Conservation (phyloP, 139 green algal genomes). For the Prasinococcaceae sp. region DNA sequence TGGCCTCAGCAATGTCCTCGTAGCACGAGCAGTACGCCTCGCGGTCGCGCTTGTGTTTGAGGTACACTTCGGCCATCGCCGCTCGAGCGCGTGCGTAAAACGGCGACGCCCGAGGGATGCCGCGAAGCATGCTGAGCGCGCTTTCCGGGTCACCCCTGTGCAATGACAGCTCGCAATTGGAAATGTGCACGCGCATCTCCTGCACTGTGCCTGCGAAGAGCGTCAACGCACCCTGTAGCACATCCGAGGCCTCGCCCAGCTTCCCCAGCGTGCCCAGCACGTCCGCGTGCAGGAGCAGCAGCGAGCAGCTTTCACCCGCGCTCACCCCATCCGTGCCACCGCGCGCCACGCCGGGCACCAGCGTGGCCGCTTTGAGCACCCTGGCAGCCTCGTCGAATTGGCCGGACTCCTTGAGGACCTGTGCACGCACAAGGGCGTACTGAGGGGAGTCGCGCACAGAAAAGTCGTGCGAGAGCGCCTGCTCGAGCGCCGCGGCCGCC, state of each 20-base stretch:
- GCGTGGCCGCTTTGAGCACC: constrained; percentile 46
- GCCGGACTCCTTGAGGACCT: constrained; percentile 32
- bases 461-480: constrained; percentile 25
- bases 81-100: constrained; percentile 41
- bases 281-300: constrained; percentile 35
- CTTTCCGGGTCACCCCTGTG: constrained; percentile 35
- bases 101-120: constrained; percentile 22
- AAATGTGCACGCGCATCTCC: constrained; percentile 45
- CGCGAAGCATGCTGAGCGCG: constrained; percentile 37
- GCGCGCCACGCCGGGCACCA: constrained; percentile 31
- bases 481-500: constrained; percentile 36
- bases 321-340: too few relatives aligned
- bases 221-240: constrained; percentile 25
- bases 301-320: too few relatives aligned
- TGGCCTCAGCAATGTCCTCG: constrained; percentile 37
- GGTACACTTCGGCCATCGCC: constrained; percentile 53
- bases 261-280: constrained; percentile 24
- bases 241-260: constrained; percentile 47
- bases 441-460: constrained; percentile 39
- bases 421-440: constrained; percentile 40
- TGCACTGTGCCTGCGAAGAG: constrained; percentile 39
- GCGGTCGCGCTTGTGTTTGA: constrained; percentile 45
- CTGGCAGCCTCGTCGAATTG: constrained; percentile 33
- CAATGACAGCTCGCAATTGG: constrained; percentile 47
- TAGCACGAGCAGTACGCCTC: constrained; percentile 46